phyloP scores from a whole-genome alignment of 257 asterid genomes.

The Solanum microdontum region DNA sequence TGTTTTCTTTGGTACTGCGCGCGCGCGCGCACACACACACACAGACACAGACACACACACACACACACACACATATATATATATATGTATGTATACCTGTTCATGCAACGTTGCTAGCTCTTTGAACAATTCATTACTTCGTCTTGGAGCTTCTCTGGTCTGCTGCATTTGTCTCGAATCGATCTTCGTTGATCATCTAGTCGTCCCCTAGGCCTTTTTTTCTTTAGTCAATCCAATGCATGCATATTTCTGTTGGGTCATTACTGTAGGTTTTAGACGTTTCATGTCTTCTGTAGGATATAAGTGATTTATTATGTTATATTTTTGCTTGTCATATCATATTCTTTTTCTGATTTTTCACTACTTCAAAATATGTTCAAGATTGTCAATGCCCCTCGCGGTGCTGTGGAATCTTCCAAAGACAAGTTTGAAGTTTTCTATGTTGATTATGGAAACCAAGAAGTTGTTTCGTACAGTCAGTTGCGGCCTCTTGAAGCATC shows the following conservation, averaged over 20 bases:
- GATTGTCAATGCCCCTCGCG: slow-evolving; percentile 84
- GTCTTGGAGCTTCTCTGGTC: background rate
- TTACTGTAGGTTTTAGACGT: background rate
- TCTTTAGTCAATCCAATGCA: background rate
- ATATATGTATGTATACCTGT: background rate
- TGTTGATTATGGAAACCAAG: slow-evolving; percentile 93
- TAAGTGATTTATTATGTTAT: background rate
- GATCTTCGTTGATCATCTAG: background rate
- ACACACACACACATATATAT: no score
- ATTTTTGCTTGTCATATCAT: background rate
- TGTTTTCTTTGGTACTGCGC: background rate
- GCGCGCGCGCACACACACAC: accelerated
- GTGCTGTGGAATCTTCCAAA: slow-evolving; percentile 48
- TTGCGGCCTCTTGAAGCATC: slow-evolving; percentile 74
- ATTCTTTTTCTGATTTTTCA: background rate
- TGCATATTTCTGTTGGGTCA: background rate
- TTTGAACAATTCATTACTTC: background rate
- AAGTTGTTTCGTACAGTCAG: slow-evolving; percentile 54
- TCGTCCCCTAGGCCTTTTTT: background rate
- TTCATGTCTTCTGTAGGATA: background rate
- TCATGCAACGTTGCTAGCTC: background rate
- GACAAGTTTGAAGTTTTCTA: slow-evolving; percentile 93
- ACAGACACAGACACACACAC: no score
- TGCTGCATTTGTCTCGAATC: background rate
- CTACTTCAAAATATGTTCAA: slow-evolving; percentile 8